Evolutionary conservation across 306 rosid genomes (phyloP).

Genomic region (Inga oerstediana): DNA sequence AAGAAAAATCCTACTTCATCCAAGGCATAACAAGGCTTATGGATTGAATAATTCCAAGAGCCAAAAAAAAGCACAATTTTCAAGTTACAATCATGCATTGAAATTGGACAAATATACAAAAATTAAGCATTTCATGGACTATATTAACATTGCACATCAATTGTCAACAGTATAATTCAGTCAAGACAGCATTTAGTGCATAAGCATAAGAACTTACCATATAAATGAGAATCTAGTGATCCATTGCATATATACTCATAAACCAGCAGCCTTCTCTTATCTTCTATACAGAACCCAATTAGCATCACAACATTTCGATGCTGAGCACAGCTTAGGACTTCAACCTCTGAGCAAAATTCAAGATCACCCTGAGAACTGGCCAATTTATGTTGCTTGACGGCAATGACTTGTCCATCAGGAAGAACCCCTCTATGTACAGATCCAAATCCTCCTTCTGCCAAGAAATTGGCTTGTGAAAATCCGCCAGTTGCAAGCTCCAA

Average conservation of each 20-base stretch:
- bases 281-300: conserved; percentile 97
- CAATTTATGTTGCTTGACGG: conserved; percentile 97
- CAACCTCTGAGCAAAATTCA: conserved; percentile 97
- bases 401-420: conserved; percentile 95
- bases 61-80: neutral
- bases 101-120: too few species aligned
- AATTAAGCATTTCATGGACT: too few species aligned
- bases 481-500: conserved; percentile 96
- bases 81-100: neutral
- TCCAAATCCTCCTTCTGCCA: conserved; percentile 99
- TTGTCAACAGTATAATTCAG: neutral
- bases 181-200: conserved; percentile 17
- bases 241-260: conserved; percentile 98
- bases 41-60: neutral
- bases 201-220: conserved; percentile 60
- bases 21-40: neutral
- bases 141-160: too few species aligned
- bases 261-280: conserved; percentile 88
- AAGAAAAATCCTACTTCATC: neutral
- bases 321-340: conserved; percentile 98
- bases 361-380: conserved; percentile 98
- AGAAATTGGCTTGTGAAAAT: conserved; percentile 91
- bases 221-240: conserved; percentile 92
- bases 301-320: conserved; percentile 98
- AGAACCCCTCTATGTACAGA: conserved; percentile 97